A percentile compares a stretch with the other conserved stretches of the same genome.
These are phyloP conservation scores for Aureobasidium vineae DNA, from an alignment of 2,329 filamentous ascomycete species.

Conservation along the genomic window DNA sequence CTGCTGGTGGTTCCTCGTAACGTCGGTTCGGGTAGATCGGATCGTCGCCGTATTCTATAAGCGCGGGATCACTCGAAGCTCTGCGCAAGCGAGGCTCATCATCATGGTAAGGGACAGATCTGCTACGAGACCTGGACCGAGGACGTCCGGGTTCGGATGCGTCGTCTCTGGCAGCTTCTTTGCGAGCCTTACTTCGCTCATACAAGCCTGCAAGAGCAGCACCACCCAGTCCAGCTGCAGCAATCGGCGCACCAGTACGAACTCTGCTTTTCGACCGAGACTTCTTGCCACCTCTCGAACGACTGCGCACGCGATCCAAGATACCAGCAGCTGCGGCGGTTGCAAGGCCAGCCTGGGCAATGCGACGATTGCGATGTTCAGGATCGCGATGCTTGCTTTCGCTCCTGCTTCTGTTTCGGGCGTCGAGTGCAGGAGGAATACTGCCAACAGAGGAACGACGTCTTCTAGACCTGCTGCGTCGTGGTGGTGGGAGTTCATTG, in stretches of 20 bases:
- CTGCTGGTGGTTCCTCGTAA: slow-evolving; percentile 44
- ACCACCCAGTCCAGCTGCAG: slow-evolving; percentile 60
- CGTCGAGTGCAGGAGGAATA: slow-evolving; percentile 29
- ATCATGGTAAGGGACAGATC: slow-evolving; percentile 45
- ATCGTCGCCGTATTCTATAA: slow-evolving; percentile 65
- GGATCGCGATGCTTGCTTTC: slow-evolving; percentile 46
- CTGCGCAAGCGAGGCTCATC: slow-evolving; percentile 40
- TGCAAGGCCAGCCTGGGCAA: slow-evolving; percentile 61
- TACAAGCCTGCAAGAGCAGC: slow-evolving; percentile 62
- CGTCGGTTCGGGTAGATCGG: slow-evolving; percentile 57
- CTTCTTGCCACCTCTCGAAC: slow-evolving; percentile 52
- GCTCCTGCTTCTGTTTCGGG: slow-evolving; percentile 37
- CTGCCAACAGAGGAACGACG: slow-evolving; percentile 44
- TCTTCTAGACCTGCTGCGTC: slow-evolving; percentile 47
- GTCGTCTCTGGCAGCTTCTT: slow-evolving; percentile 51
- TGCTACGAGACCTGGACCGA: slow-evolving; percentile 44
- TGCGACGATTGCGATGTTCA: slow-evolving; percentile 57
- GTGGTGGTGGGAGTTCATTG: slow-evolving; percentile 45
- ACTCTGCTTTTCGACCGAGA: slow-evolving; percentile 51
- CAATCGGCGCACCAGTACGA: slow-evolving; percentile 58
- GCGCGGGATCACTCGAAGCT: slow-evolving; percentile 49
- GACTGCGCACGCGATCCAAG: slow-evolving; percentile 57
- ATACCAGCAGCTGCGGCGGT: slow-evolving; percentile 63
- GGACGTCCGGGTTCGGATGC: slow-evolving; percentile 37
- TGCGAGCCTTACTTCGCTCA: slow-evolving; percentile 61